These are phyloP conservation scores for Hansenula lynferdii DNA, from an alignment of 1,139 yeast genomes.

Conservation along the genomic window DNA sequence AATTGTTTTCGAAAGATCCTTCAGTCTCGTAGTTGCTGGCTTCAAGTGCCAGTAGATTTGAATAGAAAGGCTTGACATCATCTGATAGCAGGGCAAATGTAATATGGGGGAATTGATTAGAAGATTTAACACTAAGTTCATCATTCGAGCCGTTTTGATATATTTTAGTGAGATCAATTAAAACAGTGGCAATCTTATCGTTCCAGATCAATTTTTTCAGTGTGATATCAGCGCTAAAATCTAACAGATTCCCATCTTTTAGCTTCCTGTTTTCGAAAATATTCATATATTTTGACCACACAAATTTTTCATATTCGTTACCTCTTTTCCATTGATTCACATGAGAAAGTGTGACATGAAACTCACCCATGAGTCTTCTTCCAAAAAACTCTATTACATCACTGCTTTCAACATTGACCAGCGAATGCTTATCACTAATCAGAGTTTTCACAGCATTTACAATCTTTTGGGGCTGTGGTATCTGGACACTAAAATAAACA, in stretches of 20 bases:
- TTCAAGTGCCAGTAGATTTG: conserved; percentile 37
- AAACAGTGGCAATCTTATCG: conserved; percentile 49
- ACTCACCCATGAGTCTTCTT: conserved; percentile 44
- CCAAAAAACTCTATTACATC: conserved; percentile 27
- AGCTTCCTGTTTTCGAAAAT: conserved; percentile 9
- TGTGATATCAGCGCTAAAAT: conserved; percentile 33
- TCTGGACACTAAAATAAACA: background rate
- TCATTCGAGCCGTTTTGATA: conserved; percentile 20
- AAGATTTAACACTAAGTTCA: conserved; percentile 25
- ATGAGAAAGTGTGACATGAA: conserved; percentile 83
- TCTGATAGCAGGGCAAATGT: conserved; percentile 62
- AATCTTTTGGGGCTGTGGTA: conserved; percentile 3
- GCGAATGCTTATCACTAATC: no score
- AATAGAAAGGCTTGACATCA: conserved; percentile 45
- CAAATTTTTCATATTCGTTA: conserved; percentile 21
- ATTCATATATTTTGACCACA: conserved; percentile 28
- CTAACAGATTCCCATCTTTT: conserved; percentile 4
- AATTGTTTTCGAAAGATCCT: conserved; percentile 11
- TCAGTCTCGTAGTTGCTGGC: conserved; percentile 8
- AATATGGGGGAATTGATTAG: conserved; percentile 59
- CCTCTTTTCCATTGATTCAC: conserved; percentile 27
- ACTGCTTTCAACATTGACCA: background rate
- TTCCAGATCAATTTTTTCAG: conserved; percentile 47
- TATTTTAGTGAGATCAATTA: conserved; percentile 38
- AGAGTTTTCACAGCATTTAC: no score